These are phyloP conservation scores for Lentinus tigrinus DNA, from an alignment of 768 basidiomycete genomes.

Conservation along the genomic window DNA sequence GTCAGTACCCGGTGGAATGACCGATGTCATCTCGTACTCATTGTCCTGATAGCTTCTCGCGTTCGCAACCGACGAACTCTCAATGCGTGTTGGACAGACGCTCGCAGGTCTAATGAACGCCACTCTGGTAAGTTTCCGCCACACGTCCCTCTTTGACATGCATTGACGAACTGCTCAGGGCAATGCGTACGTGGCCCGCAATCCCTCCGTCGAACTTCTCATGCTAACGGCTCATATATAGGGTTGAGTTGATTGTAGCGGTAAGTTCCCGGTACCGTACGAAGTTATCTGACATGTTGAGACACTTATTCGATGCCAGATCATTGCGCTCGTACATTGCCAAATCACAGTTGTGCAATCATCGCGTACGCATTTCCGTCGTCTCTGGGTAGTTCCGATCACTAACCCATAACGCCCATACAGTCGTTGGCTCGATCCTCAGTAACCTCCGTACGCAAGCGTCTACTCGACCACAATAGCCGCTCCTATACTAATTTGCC, in stretches of 20 bases:
- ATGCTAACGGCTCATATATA: conserved; percentile 11
- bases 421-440: conserved; percentile 47
- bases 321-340: conserved; percentile 46
- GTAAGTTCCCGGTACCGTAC: conserved; percentile 25
- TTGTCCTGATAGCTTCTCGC: conserved; percentile 54
- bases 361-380: conserved; percentile 32
- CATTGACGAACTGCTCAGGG: conserved; percentile 20
- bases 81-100: conserved; percentile 79
- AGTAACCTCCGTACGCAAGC: conserved; percentile 42
- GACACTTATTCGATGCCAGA: conserved; percentile 28
- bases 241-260: conserved; percentile 44
- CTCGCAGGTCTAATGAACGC: conserved; percentile 84
- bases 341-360: conserved; percentile 46
- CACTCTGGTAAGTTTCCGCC: conserved; percentile 54
- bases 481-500: background rate
- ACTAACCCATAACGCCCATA: background rate
- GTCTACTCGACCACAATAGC: background rate
- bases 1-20: conserved; percentile 33
- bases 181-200: conserved; percentile 25
- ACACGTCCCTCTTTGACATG: background rate
- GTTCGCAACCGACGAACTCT: conserved; percentile 85
- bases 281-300: background rate
- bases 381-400: background rate
- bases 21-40: background rate
- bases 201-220: background rate